phyloP scores from a whole-genome alignment of 2,329 filamentous ascomycete genomes.

The Alternaria incomplexa region DNA sequence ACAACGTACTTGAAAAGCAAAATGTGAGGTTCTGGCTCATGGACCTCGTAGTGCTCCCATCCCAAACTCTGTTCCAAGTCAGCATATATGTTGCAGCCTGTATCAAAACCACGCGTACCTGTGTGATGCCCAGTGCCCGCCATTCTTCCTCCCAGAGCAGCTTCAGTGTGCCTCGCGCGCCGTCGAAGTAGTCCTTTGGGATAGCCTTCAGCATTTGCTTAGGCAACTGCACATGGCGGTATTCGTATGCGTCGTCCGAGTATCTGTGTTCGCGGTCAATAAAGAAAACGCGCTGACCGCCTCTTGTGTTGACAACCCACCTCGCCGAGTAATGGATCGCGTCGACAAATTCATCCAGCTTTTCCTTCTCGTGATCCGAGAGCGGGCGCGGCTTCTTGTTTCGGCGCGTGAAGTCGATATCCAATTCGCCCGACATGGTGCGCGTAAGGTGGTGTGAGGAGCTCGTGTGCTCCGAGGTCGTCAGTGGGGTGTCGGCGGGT shows the following conservation, averaged over 20 bases:
- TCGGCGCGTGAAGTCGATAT: conserved; percentile 82
- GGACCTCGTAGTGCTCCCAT: conserved; percentile 99
- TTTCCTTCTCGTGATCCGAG: conserved; percentile 78
- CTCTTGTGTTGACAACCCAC: conserved; percentile 58
- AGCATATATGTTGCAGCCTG: conserved; percentile 3
- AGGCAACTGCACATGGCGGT: conserved; percentile 95
- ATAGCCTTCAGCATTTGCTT: conserved; percentile 99
- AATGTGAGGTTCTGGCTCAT: conserved; percentile 98
- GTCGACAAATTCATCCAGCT: conserved; percentile 89
- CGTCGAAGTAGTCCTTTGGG: conserved; percentile 92
- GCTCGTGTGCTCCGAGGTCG: conserved; percentile 40
- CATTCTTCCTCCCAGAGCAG: conserved; percentile 98
- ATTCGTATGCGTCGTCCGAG: conserved; percentile 90
- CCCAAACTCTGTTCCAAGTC: conserved; percentile 76
- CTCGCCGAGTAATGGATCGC: conserved; percentile 93
- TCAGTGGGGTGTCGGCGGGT: conserved; percentile 23
- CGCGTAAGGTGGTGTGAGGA: conserved; percentile 4
- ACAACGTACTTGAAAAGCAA: conserved; percentile 90
- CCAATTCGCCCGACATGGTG: conserved; percentile 50
- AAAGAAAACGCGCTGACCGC: conserved; percentile 16
- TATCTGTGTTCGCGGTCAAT: conserved; percentile 67
- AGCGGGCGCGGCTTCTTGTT: conserved; percentile 85
- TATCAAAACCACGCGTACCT: conserved; percentile 62
- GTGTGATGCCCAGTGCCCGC: conserved; percentile 95
- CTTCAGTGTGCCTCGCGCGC: conserved; percentile 88